A percentile compares a stretch with the other conserved stretches of the same genome.
Evolutionary conservation across 2,329 filamentous ascomycete genomes (phyloP).

Genomic region (Colletotrichum neosansevieriae): DNA sequence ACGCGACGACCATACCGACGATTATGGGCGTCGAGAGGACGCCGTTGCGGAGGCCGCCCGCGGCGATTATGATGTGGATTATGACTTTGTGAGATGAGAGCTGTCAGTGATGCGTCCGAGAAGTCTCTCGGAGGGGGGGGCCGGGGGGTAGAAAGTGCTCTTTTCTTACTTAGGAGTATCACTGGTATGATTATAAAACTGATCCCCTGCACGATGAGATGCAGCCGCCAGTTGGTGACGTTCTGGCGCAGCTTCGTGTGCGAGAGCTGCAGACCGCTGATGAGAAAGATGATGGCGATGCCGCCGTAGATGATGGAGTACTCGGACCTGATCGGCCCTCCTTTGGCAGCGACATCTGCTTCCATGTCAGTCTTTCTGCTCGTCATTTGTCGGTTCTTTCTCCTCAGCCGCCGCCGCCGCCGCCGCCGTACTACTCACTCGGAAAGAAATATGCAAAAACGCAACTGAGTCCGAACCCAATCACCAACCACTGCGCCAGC

Average conservation of each 20-base stretch:
- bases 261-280: conserved; percentile 77
- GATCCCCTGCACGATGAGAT: conserved; percentile 74
- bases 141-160: too few species aligned
- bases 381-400: neutral
- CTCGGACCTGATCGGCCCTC: conserved; percentile 64
- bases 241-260: conserved; percentile 71
- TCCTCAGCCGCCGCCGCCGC: neutral
- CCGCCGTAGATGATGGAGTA: conserved; percentile 76
- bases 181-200: conserved; percentile 76
- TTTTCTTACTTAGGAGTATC: conserved; percentile 65
- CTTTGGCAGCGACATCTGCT: conserved; percentile 60
- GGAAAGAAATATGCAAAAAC: conserved; percentile 60
- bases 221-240: conserved; percentile 74
- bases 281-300: conserved; percentile 77
- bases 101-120: neutral
- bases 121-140: neutral
- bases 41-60: conserved; percentile 61
- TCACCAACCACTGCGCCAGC: conserved; percentile 73
- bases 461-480: conserved; percentile 69
- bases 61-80: conserved; percentile 60
- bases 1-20: conserved; percentile 74
- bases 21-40: conserved; percentile 74
- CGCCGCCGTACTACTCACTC: conserved; percentile 46
- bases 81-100: conserved; percentile 49
- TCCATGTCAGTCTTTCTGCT: too few species aligned